Evolutionary conservation across 495 filamentous ascomycete species (phyloP), one percentile per base, ranked within the genome.

Genomic region (Clavariopsis aquatica): DNA sequence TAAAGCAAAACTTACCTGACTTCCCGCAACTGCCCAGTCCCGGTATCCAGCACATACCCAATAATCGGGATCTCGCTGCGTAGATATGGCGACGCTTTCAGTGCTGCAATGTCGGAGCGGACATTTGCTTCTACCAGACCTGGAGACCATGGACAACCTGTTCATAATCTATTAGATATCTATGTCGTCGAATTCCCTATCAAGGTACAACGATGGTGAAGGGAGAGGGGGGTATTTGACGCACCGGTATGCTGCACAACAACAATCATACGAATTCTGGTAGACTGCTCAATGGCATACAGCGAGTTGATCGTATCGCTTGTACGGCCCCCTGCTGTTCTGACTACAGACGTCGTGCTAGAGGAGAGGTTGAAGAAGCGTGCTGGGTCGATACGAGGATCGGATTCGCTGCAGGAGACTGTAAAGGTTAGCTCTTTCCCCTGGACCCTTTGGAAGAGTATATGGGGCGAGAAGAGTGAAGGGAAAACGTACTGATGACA

Each of bases 291-390:
- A 34, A 75, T 62, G 29, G 65, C 54, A 17, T 72, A 55, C 27
- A 74, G 19, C 38, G 67, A 57, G 43, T 72, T 49, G 34, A 77
- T 62, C 1, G 72, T 72, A 26, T 72, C 70, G 9, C 60, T 51
- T 20, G 69, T 68, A 24, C 75, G 60, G 1, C 75, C 75, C 3
- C 75, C 75, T 12, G 72, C 67, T 43, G 73, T 74, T 20, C 70
- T 68, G 26, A 77, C 55, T 38, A 77, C 73, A 0, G 68, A 68
- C 26, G 72, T 54, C 63, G 63, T 72, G 29, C 58, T 58, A 5
- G 56, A 49, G 5, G 57, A 56, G 38, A 69, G 49, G 38, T 64
- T 60, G 54, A 69, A 60, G 55, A 60, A 69, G 47, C 61, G 65
- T 2, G 54, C 43, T 1, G 65, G 65, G 41, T 64, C 61, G 24